Percentiles rank a stretch among this genome's conserved stretches.
Conservation (phyloP, 2,329 filamentous ascomycete genomes). For the Fusarium multiceps region DNA sequence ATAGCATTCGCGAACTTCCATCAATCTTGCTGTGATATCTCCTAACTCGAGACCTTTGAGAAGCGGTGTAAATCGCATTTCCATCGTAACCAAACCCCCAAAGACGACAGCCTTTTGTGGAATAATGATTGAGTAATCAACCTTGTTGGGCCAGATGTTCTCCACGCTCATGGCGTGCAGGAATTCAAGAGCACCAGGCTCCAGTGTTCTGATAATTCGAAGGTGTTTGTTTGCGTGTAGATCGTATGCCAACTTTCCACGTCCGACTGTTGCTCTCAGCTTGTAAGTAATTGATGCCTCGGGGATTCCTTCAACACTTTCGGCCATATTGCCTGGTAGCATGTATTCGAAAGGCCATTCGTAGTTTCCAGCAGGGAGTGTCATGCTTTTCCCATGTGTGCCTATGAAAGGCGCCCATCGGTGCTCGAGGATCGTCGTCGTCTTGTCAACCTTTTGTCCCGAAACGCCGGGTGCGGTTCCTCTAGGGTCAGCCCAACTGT, state of each 20-base stretch:
- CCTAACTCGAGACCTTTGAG: slow-evolving; percentile 89
- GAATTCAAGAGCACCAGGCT: slow-evolving; percentile 79
- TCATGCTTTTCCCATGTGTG: slow-evolving; percentile 65
- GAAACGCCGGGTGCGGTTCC: slow-evolving; percentile 68
- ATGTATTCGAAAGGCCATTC: slow-evolving; percentile 84
- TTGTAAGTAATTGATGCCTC: slow-evolving; percentile 91
- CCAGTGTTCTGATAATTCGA: slow-evolving; percentile 80
- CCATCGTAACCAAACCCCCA: slow-evolving; percentile 84
- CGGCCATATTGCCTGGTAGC: slow-evolving; percentile 77
- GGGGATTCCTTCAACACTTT: slow-evolving; percentile 89
- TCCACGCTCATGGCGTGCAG: slow-evolving; percentile 94
- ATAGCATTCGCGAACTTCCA: slow-evolving; percentile 80
- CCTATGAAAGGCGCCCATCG: slow-evolving; percentile 75
- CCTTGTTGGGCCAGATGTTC: slow-evolving; percentile 97
- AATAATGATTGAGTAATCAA: slow-evolving; percentile 93
- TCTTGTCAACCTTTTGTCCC: slow-evolving; percentile 69
- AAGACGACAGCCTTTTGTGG: slow-evolving; percentile 96
- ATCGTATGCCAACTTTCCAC: slow-evolving; percentile 90
- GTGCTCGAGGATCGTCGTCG: slow-evolving; percentile 72
- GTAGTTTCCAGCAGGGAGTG: slow-evolving; percentile 79
- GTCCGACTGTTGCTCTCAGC: slow-evolving; percentile 87
- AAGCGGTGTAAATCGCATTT: slow-evolving; percentile 88
- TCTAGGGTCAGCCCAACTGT: slow-evolving; percentile 64
- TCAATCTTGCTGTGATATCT: slow-evolving; percentile 81
- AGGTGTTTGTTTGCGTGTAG: slow-evolving; percentile 82